Conservation (phyloP, 257 asterid species). For the Penstemon davidsonii region DNA sequence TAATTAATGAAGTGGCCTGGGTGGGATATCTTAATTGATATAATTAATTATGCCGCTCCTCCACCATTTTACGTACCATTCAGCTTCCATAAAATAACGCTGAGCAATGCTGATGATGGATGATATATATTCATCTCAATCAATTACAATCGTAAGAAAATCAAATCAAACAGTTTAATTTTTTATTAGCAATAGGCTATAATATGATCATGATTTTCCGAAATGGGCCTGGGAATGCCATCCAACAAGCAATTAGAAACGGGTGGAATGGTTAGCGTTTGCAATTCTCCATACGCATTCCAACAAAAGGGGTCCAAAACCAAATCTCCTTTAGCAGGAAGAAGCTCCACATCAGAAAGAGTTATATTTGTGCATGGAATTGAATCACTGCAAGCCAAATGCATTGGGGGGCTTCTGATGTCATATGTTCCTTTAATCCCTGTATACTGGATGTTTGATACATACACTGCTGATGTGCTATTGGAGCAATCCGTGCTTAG, state of each 20-base stretch:
- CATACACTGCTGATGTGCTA: conserved; percentile 44
- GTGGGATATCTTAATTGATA: no score
- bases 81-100: no score
- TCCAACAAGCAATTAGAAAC: conserved; percentile 48
- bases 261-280: conserved; percentile 46
- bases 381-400: conserved; percentile 57
- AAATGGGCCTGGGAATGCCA: conserved; percentile 39
- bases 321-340: conserved; percentile 52
- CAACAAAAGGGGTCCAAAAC: conserved; percentile 62
- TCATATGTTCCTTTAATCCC: conserved; percentile 64
- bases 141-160: no score
- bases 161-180: no score
- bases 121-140: no score
- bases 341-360: conserved; percentile 52
- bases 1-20: no score
- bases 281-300: conserved; percentile 50
- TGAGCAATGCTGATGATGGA: no score
- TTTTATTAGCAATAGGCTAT: conserved; percentile 30
- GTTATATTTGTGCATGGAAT: conserved; percentile 65
- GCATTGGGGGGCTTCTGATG: conserved; percentile 57
- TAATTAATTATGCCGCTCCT: no score
- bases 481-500: conserved; percentile 41
- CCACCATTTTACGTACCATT: no score
- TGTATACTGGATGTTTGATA: conserved; percentile 42
- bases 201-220: conserved; percentile 22